Base-by-base conservation (phyloP, 257 asterid genomes). In the Solanum etuberosum region DNA sequence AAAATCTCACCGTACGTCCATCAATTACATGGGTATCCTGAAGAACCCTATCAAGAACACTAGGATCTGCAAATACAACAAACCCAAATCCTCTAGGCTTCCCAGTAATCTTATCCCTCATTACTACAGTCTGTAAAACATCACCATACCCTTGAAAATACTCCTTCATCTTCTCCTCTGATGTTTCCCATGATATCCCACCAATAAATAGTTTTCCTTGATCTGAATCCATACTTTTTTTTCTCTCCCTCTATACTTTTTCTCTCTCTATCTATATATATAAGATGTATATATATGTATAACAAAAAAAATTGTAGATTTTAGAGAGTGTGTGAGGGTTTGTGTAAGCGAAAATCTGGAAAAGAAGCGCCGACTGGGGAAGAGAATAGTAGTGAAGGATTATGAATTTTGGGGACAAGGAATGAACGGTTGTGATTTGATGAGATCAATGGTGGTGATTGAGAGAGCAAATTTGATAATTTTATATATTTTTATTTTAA, bases 121-220 rank as follows among this genome's bases (percentile, higher is more conserved):
- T 94, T 11, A 94, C 97, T 18, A 93, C 98, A 18, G 97, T 88
- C 87, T 94, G 98, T 90, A 90, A 51, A 27, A 95, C 96, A 29
- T 95, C 98, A 4, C 98, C 98, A 67, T 91, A 94, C 9, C 90
- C 90, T 82, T 93, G 93, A 54, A 95, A 95, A 89, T 95, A 92
- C 78, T 94, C 98, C 87, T 85, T 92, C 87, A 94, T 93, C 89
- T 90, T 94, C 23, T 94, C 98, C 90, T 96, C 98, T 32, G 90
- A 35, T 7, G 98, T 96, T 84, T 96, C 98, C 98, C 98, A 94
- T 6, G 98, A 94, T 73, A 96, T 94, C 87, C 98, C 98, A n/a
- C 98, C 98, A 31, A 96, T 92, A 86, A 96, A 96, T 0, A 96
- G 94, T 92, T 96, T 96, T 18, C 96, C 98, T 81, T 94, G 98